These are phyloP conservation scores for Stagonosporopsis vannaccii DNA, from an alignment of 2,329 filamentous ascomycete species.

Conservation along the genomic window DNA sequence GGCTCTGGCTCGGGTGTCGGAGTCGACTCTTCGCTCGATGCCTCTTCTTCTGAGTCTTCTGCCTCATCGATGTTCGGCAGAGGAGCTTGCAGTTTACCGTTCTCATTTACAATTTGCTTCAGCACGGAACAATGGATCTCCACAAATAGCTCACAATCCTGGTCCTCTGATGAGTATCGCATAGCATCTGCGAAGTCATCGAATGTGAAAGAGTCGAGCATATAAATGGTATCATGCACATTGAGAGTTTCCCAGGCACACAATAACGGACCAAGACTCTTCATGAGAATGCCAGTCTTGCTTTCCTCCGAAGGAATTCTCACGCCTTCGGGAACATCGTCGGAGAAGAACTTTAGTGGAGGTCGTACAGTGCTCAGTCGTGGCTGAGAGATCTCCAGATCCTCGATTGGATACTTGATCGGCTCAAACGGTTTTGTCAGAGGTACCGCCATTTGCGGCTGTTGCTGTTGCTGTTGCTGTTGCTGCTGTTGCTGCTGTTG, in stretches of 20 bases:
- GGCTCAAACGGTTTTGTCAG: conserved; percentile 54
- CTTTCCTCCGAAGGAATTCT: conserved; percentile 46
- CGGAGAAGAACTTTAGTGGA: conserved; percentile 77
- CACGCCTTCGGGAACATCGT: conserved; percentile 58
- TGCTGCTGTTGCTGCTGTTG: conserved; percentile 52
- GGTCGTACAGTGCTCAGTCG: conserved; percentile 72
- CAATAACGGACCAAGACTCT: conserved; percentile 82
- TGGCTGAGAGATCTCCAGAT: conserved; percentile 79
- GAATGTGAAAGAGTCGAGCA: conserved; percentile 95
- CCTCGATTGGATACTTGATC: conserved; percentile 95
- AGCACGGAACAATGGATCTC: conserved; percentile 92
- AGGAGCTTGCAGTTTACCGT: conserved; percentile 80
- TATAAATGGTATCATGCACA: conserved; percentile 95
- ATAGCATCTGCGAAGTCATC: conserved; percentile 94
- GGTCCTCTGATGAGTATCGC: conserved; percentile 74
- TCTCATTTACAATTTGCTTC: conserved; percentile 81
- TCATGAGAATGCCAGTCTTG: conserved; percentile 72
- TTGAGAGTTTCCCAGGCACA: conserved; percentile 98
- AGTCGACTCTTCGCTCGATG: conserved; percentile 60
- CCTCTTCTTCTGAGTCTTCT: conserved; percentile 55
- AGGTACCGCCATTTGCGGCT: conserved; percentile 63
- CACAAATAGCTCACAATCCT: conserved; percentile 82
- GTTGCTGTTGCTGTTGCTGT: conserved; percentile 50
- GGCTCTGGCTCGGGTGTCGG: conserved; percentile 70
- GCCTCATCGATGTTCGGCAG: conserved; percentile 72